A percentile compares a stretch with the other conserved stretches of the same genome.
Conservation (phyloP, 2,329 filamentous ascomycete species). For the Lasiodiplodia gonubiensis region DNA sequence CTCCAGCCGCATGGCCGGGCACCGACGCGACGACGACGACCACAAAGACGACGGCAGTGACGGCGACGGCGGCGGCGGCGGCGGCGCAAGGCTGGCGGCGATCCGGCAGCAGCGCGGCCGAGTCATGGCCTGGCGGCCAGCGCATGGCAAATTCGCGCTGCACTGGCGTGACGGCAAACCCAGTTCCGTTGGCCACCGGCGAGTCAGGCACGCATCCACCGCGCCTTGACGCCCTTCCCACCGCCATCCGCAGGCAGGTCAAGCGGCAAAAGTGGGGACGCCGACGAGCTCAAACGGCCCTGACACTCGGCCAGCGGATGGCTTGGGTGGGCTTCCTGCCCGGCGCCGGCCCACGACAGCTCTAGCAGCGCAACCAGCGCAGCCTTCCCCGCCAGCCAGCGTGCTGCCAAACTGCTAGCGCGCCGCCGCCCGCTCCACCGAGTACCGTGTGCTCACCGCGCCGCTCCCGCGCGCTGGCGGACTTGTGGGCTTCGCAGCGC, state of each 20-base stretch:
- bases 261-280: conserved; percentile 28
- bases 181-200: conserved; percentile 17
- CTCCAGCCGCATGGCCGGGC: not conserved
- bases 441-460: conserved; percentile 6
- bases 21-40: too few species aligned
- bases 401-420: conserved; percentile 17
- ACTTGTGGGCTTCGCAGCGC: not conserved
- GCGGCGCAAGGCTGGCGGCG: conserved; percentile 19
- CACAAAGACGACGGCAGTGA: not conserved
- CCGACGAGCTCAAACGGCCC: conserved; percentile 20
- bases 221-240: conserved; percentile 24
- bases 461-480: conserved; percentile 10
- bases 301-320: conserved; percentile 25
- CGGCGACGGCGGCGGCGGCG: not conserved
- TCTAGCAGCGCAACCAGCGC: conserved; percentile 5
- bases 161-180: conserved; percentile 22
- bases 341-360: conserved; percentile 10
- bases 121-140: conserved; percentile 21
- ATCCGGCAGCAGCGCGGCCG: conserved; percentile 8
- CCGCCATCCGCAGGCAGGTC: conserved; percentile 30
- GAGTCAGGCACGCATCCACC: conserved; percentile 27
- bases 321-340: conserved; percentile 4
- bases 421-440: conserved; percentile 10
- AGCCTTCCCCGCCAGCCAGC: conserved; percentile 20
- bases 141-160: conserved; percentile 25